Evolutionary conservation across 2,329 filamentous ascomycete genomes (phyloP), one percentile per base, ranked within the genome.

Genomic region (Fusarium camptoceras): DNA sequence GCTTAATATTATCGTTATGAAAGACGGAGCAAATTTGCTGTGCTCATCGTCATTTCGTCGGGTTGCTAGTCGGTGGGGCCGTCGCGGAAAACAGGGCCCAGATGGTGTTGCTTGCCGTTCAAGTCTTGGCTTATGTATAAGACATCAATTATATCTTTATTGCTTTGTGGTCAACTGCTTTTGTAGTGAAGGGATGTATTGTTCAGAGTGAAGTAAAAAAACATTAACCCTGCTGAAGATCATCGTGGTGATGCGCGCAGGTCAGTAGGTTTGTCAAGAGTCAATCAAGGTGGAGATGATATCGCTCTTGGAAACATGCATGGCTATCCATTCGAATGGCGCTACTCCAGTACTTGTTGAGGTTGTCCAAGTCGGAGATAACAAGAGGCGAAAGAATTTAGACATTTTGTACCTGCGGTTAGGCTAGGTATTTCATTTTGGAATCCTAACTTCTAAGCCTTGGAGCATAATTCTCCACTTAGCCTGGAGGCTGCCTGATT

Each of bases 361-460:
- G 28, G 10, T 14, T 30, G 3, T 12, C 12, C 11, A 12, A 27
- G 9, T 27, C 25, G 25, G 25, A 27, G n/a, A n/a, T n/a, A n/a
- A 28, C 14, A 30, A 30, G 28, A 14, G 12, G 14, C 28, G 28
- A 30, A 30, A 30, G 12, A 30, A 12, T 5, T 28, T 12, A 28
- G 27, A 28, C 27, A 2, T 5, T 12, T 12, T 12, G 5, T 28
- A 28, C 10, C 27, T 10, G 4, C 27, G 12, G 11, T 28, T 28
- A 14, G 28, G 11, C 27, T 30, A n/a, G n/a, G n/a, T n/a, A 14
- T 30, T 30, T 30, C 9, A 5, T 34, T 34, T 5, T 34, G 8
- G 8, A 8, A 2, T 1, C 8, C 8, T 3, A 7, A 8, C 1
- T 1, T 5, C 8, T 3, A 7, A 31, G 2, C 5, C 31, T 10